A percentile compares a stretch with the other conserved stretches of the same genome.
These are phyloP conservation scores for Chlorella variabilis DNA, from an alignment of 163 green algal genomes.

Conservation along the genomic window DNA sequence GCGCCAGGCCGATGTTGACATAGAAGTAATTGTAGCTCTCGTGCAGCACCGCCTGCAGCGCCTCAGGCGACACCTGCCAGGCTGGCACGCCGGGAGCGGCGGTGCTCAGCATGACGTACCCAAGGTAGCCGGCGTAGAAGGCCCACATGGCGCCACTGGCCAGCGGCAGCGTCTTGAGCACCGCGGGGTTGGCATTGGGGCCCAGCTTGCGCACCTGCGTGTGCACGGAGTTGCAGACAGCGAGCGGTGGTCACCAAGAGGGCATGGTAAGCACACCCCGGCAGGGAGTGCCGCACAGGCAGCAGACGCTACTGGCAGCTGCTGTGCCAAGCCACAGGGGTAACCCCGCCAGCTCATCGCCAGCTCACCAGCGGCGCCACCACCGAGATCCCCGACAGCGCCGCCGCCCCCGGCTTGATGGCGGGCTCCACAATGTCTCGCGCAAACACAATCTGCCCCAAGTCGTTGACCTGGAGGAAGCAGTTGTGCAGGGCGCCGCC, in stretches of 20 bases:
- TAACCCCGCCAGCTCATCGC: too few species aligned
- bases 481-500: too few species aligned
- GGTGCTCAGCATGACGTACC: constrained; percentile 57
- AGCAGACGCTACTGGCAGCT: too few species aligned
- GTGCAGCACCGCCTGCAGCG: constrained; percentile 60
- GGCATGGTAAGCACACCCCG: not conserved
- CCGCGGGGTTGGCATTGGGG: constrained; percentile 61
- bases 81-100: constrained; percentile 56
- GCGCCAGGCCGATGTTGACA: constrained; percentile 72
- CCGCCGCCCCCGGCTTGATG: constrained; percentile 72
- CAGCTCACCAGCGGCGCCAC: constrained; percentile 67
- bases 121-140: constrained; percentile 67
- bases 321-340: too few species aligned
- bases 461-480: constrained; percentile 45
- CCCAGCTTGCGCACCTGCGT: constrained; percentile 71
- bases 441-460: constrained; percentile 66
- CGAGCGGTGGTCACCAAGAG: too few species aligned
- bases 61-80: constrained; percentile 51
- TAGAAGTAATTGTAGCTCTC: constrained; percentile 92
- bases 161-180: constrained; percentile 65
- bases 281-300: too few species aligned
- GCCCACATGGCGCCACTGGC: constrained; percentile 63
- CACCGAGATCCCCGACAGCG: constrained; percentile 66
- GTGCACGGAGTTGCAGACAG: not conserved
- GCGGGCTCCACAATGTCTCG: constrained; percentile 83